These are phyloP conservation scores for Suillus variegatus DNA, from an alignment of 768 basidiomycete genomes.

Conservation along the genomic window DNA sequence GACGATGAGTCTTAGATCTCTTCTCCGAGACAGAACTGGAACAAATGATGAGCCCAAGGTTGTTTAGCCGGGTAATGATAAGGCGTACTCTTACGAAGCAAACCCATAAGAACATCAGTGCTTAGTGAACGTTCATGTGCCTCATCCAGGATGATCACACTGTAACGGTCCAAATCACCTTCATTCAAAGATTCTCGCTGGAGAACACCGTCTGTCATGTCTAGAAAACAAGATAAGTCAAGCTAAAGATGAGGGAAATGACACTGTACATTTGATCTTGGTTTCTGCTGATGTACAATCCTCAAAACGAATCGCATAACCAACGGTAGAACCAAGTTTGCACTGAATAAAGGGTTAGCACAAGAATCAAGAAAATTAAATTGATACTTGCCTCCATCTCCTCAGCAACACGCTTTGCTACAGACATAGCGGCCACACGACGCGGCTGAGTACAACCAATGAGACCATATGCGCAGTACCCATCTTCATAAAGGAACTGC, in stretches of 20 bases:
- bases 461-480: conserved; percentile 86
- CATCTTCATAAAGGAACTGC: conserved; percentile 97
- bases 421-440: conserved; percentile 99
- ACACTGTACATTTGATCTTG: conserved; percentile 87
- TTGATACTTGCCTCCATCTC: conserved; percentile 85
- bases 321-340: conserved; percentile 87
- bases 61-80: not conserved
- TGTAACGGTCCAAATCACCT: conserved; percentile 97
- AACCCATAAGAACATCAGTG: conserved; percentile 97
- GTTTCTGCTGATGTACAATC: conserved; percentile 94
- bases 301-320: conserved; percentile 98
- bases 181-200: conserved; percentile 98
- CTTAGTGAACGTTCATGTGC: conserved; percentile 97
- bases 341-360: conserved; percentile 47
- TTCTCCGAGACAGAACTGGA: conserved; percentile 79
- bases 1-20: conserved; percentile 95
- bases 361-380: conserved; percentile 1
- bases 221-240: conserved; percentile 40
- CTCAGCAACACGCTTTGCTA: conserved; percentile 99
- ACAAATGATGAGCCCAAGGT: conserved; percentile 9
- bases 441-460: conserved; percentile 98
- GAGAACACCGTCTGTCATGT: conserved; percentile 98
- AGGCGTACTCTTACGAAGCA: conserved; percentile 83
- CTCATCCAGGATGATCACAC: conserved; percentile 97
- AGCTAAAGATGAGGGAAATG: not conserved